phyloP scores from a whole-genome alignment of 495 filamentous ascomycete genomes.

The Elaphomyces granulatus region DNA sequence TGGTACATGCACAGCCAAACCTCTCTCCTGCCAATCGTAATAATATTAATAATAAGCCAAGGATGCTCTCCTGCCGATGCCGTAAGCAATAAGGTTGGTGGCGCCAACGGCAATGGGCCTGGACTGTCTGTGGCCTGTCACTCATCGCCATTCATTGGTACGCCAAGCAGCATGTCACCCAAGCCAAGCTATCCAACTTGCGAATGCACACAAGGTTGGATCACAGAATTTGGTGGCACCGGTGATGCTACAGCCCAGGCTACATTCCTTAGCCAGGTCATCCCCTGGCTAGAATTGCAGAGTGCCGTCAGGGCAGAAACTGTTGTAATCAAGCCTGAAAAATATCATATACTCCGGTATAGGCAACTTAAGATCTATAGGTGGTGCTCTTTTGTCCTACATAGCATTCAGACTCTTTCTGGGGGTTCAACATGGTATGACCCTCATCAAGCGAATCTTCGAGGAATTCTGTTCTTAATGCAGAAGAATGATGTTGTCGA shows the following conservation, averaged over 20 bases:
- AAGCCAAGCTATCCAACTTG: slow-evolving; percentile 37
- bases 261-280: slow-evolving; percentile 39
- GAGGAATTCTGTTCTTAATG: too few relatives aligned
- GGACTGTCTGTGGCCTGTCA: slow-evolving; percentile 49
- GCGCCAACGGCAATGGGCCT: slow-evolving; percentile 39
- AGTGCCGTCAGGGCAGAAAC: too few relatives aligned
- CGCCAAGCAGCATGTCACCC: slow-evolving; percentile 41
- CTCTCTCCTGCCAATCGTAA: slow-evolving; percentile 47
- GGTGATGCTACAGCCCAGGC: slow-evolving; percentile 29
- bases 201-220: slow-evolving; percentile 44
- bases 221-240: slow-evolving; percentile 61
- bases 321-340: too few relatives aligned
- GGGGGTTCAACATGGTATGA: too few relatives aligned
- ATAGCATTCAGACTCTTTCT: too few relatives aligned
- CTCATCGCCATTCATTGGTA: slow-evolving; percentile 67
- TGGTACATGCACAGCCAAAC: slow-evolving; percentile 58
- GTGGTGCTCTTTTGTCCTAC: too few relatives aligned
- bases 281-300: slow-evolving; percentile 53
- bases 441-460: too few relatives aligned
- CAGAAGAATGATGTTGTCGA: too few relatives aligned
- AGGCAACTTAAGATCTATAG: too few relatives aligned
- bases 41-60: slow-evolving; percentile 38
- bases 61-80: slow-evolving; percentile 57
- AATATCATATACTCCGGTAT: too few relatives aligned
- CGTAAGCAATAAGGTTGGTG: slow-evolving; percentile 73